Percentiles rank a stretch among this genome's conserved stretches.
These are phyloP conservation scores for Ogataea saltuana DNA, from an alignment of 805 yeast genomes.

Conservation along the genomic window DNA sequence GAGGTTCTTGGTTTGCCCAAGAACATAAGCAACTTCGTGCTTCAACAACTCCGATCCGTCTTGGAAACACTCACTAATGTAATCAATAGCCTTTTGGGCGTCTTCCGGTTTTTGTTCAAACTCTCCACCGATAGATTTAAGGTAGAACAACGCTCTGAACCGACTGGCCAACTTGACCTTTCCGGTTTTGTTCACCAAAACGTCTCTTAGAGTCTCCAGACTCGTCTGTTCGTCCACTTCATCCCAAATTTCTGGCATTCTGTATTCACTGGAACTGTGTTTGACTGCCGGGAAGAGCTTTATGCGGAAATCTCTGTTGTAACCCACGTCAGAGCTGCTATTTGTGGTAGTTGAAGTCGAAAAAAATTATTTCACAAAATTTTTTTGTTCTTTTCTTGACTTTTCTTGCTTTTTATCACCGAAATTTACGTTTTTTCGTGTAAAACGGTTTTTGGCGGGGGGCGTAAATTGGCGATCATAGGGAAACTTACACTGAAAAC, in stretches of 20 bases:
- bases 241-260: slow-evolving; percentile 22
- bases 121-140: slow-evolving; percentile 84
- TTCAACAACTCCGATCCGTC: slow-evolving; percentile 88
- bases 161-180: slow-evolving; percentile 76
- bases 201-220: slow-evolving; percentile 71
- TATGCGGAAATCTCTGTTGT: not conserved
- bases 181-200: slow-evolving; percentile 65
- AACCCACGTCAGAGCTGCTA: not conserved
- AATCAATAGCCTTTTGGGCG: slow-evolving; percentile 71
- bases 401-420: slow-evolving; percentile 14
- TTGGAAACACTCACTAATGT: slow-evolving; percentile 79
- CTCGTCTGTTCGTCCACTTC: slow-evolving; percentile 33
- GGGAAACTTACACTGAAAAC: not conserved
- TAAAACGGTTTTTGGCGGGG: too few species aligned
- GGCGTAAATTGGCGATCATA: not conserved
- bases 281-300: not conserved
- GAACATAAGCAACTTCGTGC: slow-evolving; percentile 96
- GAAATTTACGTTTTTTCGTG: slow-evolving; percentile 9
- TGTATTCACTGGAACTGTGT: not conserved
- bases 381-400: not conserved
- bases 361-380: slow-evolving; percentile 5
- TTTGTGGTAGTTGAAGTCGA: slow-evolving; percentile 1
- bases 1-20: slow-evolving; percentile 91
- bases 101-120: slow-evolving; percentile 48
- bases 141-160: slow-evolving; percentile 90